Evolutionary conservation across 1,284 basidiomycete species (phyloP).

Genomic region (Grifola frondosa): DNA sequence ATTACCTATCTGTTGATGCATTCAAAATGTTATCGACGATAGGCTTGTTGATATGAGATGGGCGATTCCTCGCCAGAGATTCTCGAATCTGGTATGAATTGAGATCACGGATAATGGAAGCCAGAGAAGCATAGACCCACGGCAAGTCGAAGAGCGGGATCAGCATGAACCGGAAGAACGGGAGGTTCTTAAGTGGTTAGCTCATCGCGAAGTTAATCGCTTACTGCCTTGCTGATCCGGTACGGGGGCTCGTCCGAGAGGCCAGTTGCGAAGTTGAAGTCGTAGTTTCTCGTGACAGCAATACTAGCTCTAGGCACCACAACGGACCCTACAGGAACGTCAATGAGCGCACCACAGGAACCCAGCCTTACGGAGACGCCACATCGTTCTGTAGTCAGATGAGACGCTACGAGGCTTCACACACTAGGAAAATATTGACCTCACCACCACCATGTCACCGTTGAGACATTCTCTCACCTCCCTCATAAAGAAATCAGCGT

Average conservation of each 20-base stretch:
- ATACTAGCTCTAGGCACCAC: constrained; percentile 71
- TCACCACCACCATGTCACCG: constrained; percentile 77
- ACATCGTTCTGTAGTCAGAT: constrained; percentile 11
- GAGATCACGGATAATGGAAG: background rate
- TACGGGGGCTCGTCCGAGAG: constrained; percentile 55
- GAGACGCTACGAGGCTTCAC: constrained; percentile 1
- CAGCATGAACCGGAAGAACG: constrained; percentile 34
- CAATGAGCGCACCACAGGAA: constrained; percentile 75
- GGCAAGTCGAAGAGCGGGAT: constrained; percentile 21
- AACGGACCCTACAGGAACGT: constrained; percentile 71
- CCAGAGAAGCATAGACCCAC: constrained; percentile 20
- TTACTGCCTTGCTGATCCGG: constrained; percentile 67
- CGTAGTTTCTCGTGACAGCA: constrained; percentile 72
- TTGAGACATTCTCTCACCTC: constrained; percentile 76
- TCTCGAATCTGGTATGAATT: constrained; percentile 42
- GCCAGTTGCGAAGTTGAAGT: constrained; percentile 65
- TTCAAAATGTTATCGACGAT: constrained; percentile 57
- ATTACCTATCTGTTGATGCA: constrained; percentile 75
- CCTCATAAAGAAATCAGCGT: constrained; percentile 84
- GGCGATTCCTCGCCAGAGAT: constrained; percentile 46
- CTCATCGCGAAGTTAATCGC: constrained; percentile 20
- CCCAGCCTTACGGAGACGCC: constrained; percentile 52
- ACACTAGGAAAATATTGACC: constrained; percentile 40
- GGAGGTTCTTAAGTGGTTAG: constrained; percentile 2
- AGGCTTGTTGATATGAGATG: constrained; percentile 33